phyloP scores from a whole-genome alignment of 257 asterid species.

The Thymus mandschuricus region DNA sequence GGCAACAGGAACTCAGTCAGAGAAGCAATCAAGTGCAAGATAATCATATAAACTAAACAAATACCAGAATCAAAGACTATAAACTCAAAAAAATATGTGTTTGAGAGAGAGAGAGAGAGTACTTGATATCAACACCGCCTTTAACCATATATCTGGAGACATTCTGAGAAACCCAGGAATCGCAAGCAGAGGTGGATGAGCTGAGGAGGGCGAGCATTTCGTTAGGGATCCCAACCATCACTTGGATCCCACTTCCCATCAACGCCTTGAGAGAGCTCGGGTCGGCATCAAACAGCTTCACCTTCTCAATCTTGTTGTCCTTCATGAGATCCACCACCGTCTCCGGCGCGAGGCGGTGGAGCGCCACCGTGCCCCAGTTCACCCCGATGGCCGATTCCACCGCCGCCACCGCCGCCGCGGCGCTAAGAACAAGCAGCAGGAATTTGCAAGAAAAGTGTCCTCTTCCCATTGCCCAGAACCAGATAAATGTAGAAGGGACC shows the following conservation, averaged over 20 bases:
- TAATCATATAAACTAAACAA: conserved; percentile 8
- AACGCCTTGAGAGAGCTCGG: conserved; percentile 58
- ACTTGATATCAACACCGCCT: conserved; percentile 85
- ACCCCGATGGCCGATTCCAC: conserved; percentile 83
- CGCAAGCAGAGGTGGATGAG: conserved; percentile 61
- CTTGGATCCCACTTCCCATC: conserved; percentile 85
- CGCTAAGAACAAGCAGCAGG: conserved; percentile 7
- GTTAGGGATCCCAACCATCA: conserved; percentile 89
- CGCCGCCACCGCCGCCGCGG: conserved; percentile 29
- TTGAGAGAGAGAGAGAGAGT: conserved; percentile 8
- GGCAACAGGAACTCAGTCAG: conserved; percentile 1
- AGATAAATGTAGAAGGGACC: background rate
- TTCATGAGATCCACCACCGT: conserved; percentile 82
- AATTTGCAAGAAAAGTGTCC: conserved; percentile 18
- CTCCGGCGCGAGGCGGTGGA: conserved; percentile 69
- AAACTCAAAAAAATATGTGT: background rate
- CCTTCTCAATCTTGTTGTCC: conserved; percentile 70
- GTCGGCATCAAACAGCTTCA: conserved; percentile 89
- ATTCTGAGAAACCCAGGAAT: conserved; percentile 84
- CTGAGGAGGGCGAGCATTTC: conserved; percentile 67
- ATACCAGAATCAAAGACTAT: conserved; percentile 20
- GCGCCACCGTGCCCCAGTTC: conserved; percentile 88
- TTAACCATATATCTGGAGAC: conserved; percentile 72
- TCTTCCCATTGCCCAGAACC: conserved; percentile 33
- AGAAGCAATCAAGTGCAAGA: background rate